Percentiles rank a stretch among this genome's conserved stretches.
phyloP scores from a whole-genome alignment of 805 yeast genomes.

The Metschnikowia lochheadii region DNA sequence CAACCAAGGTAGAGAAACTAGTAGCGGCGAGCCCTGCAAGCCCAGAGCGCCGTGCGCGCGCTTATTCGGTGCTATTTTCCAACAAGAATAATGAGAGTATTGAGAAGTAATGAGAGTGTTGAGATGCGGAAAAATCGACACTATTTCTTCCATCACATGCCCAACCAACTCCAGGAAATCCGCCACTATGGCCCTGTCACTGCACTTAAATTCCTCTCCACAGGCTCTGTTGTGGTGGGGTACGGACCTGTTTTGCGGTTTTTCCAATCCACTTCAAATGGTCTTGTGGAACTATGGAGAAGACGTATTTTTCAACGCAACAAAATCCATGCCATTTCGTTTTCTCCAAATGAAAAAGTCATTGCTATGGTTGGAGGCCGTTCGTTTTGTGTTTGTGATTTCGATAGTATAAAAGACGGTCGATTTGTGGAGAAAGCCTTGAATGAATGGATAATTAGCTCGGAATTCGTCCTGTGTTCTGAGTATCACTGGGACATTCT shows the following conservation, averaged over 20 bases:
- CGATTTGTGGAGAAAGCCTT: constrained; percentile 43
- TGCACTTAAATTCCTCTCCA: constrained; percentile 44
- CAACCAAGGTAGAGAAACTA: no score
- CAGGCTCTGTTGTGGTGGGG: constrained; percentile 48
- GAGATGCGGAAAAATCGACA: background rate
- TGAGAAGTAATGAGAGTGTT: no score
- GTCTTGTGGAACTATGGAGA: constrained; percentile 26
- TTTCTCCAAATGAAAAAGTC: constrained; percentile 26
- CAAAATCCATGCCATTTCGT: constrained; percentile 75
- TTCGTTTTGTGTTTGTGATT: constrained; percentile 47
- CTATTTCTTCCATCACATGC: background rate
- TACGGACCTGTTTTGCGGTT: constrained; percentile 65
- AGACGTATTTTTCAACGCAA: constrained; percentile 58
- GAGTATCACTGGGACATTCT: constrained; percentile 29
- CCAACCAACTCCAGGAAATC: constrained; percentile 12
- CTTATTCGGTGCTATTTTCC: no score
- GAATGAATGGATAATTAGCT: constrained; percentile 78
- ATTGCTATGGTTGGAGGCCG: constrained; percentile 65
- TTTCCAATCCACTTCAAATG: constrained; percentile 31
- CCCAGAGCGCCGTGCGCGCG: no score
- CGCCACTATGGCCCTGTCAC: constrained; percentile 68
- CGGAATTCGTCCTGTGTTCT: constrained; percentile 39
- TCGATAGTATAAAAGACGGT: constrained; percentile 3
- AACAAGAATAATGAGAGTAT: no score
- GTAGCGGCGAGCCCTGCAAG: no score